A percentile compares a stretch with the other conserved stretches of the same genome.
Evolutionary conservation across 805 yeast genomes (phyloP).

Genomic region (Middelhovenomyces tepae): DNA sequence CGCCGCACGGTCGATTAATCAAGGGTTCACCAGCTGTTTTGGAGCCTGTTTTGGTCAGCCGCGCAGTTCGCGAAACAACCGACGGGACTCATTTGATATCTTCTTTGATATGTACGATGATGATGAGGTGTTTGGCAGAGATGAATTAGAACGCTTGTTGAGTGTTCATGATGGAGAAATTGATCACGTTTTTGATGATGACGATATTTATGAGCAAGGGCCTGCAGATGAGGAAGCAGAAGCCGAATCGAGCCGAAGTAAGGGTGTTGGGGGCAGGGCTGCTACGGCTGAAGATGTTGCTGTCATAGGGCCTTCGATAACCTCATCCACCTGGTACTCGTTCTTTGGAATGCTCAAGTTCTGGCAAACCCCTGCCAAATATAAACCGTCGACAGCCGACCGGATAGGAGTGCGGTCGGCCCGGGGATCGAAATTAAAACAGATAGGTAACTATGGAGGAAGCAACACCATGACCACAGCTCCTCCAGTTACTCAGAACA

Average conservation of each 20-base stretch:
- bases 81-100: constrained; percentile 17
- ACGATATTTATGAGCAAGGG: constrained; percentile 6
- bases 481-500: no score
- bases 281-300: neutral
- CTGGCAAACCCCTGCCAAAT: no score
- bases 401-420: constrained; percentile 10
- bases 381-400: constrained; percentile 19
- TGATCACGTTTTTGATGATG: no score
- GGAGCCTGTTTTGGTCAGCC: constrained; percentile 7
- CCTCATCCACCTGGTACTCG: neutral
- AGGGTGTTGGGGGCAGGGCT: constrained; percentile 8
- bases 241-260: constrained; percentile 1
- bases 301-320: neutral
- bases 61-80: constrained; percentile 8
- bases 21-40: constrained; percentile 7
- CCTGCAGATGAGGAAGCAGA: constrained; percentile 7
- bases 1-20: constrained; percentile 3
- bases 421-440: constrained; percentile 6
- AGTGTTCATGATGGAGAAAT: constrained; percentile 11
- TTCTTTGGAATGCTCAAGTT: constrained; percentile 2
- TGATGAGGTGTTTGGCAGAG: constrained; percentile 18
- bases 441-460: no score
- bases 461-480: no score
- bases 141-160: constrained; percentile 19
- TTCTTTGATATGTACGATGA: constrained; percentile 24